Evolutionary conservation across 495 filamentous ascomycete species (phyloP).

Genomic region (Acidomyces sp.): DNA sequence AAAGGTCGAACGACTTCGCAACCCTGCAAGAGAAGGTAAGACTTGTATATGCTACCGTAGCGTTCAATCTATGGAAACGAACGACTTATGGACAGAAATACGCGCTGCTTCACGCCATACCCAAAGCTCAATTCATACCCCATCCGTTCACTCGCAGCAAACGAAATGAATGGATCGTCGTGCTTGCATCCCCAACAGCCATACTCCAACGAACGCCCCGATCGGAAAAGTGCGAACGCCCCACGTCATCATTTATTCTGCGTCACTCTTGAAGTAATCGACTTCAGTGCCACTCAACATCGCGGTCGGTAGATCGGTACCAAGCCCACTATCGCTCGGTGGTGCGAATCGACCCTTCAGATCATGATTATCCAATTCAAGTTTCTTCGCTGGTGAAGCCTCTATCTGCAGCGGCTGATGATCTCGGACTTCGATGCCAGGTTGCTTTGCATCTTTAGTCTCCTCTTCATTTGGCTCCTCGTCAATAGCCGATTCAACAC

Average conservation of each 20-base stretch:
- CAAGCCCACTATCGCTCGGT: constrained; percentile 30
- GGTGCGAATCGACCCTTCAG: constrained; percentile 17
- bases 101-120: no score
- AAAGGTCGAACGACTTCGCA: constrained; percentile 3
- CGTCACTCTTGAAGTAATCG: constrained; percentile 1
- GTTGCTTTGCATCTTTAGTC: constrained; percentile 4
- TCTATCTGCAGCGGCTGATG: constrained; percentile 6
- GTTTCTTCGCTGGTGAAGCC: constrained; percentile 1
- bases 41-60: neutral
- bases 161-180: no score
- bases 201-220: constrained; percentile 1
- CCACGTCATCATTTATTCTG: neutral
- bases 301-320: constrained; percentile 29
- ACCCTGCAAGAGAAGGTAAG: neutral
- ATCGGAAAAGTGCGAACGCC: neutral
- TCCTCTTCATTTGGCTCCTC: constrained; percentile 24
- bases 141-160: no score
- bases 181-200: neutral
- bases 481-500: neutral
- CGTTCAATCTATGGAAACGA: neutral
- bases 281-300: no score
- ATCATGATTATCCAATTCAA: constrained; percentile 12
- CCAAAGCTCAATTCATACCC: no score
- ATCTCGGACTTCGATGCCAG: neutral
- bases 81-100: no score